Base-by-base conservation (phyloP, 2,329 filamentous ascomycete species). In the Orbilia quercus region DNA sequence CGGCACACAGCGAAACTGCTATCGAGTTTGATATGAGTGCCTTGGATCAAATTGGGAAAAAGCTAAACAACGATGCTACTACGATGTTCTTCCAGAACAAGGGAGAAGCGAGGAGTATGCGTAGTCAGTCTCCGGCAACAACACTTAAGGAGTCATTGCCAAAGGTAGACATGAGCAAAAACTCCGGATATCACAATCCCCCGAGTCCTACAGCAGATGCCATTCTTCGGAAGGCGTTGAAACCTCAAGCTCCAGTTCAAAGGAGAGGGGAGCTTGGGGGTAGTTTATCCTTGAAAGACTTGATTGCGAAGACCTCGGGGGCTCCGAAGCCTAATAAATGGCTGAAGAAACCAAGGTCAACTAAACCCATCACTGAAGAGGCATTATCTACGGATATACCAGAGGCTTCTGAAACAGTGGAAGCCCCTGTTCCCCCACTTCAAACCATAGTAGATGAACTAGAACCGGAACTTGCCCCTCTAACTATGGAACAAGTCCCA, bases 131-230 rank as follows among this genome's bases (percentile, higher is more conserved):
- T 55, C 69, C 69, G 12, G 54, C 69, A 34, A 73, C 69, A 9
- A 14, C 60, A n/a, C 69, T 73, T n/a, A 73, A 66, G 25, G 47
- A 55, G 16, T 73, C 69, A 2, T 47, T 73, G 11, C 69, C 69
- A 16, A 73, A 57, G 38, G 34, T 73, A 14, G 47, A 55, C 7
- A 23, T 47, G 6, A 48, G 36, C 22, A 65, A 45, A 38, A 44
- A 14, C 16, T 23, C 38, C 1, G 18, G 23, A 31, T 22, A 28
- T 18, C 54, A 16, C 7, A 38, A 40, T 14, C 69, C 69, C 9
- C 23, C 60, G 16, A 73, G 69, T 45, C 69, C 69, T 14, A 66
- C 69, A 1, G 40, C 53, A 7, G 60, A 73, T 16, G 69, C 69
- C 11, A 53, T 65, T 42, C 54, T 73, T 16, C 55, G 69, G 12